Base-by-base conservation (phyloP, 768 basidiomycete species). In the Lentinula lateritia region DNA sequence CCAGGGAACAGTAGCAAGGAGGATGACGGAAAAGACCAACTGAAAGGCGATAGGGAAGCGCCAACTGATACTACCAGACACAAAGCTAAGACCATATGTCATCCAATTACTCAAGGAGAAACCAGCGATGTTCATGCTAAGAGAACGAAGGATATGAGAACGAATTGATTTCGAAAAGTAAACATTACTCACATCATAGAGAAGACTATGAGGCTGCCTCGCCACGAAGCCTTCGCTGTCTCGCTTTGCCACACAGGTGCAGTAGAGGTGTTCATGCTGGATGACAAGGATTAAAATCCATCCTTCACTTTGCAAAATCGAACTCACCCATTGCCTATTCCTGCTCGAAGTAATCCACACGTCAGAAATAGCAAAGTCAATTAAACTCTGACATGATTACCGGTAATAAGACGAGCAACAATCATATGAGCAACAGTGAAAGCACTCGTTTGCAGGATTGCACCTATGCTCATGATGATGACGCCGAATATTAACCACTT, bases 191-290 rank as follows among this genome's bases (percentile, higher is more conserved):
- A 81, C 79, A 82, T 80, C 79, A 80, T 80, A 53, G 74, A 77
- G 53, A 83, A 76, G 5, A 81, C 75, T 39, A 83, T 78, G 1
- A 81, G 71, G 62, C 79, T 81, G 2, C 81, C 81, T 65, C 80
- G 71, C 75, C 74, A 75, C 3, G 75, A 66, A 2, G 81, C 76
- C 63, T 81, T 81, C 9, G 79, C 80, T 0, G 79, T 80, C 64
- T 83, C 81, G 66, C 79, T 80, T 63, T 81, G 78, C 79, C 80
- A 83, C 7, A 82, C 76, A 7, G 81, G 81, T 1, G 80, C 77
- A 12, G 78, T 81, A 2, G 81, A 75, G 0, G 81, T 82, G 60
- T 83, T 79, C 52, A 80, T 73, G 0, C 79, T 79, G 50, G 52
- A 1, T 5, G 9, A 0, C 9, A 36, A 50, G 42, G 1, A 32